These are phyloP conservation scores for Fusarium sp. DNA, from an alignment of 2,329 filamentous ascomycete species.

Conservation along the genomic window DNA sequence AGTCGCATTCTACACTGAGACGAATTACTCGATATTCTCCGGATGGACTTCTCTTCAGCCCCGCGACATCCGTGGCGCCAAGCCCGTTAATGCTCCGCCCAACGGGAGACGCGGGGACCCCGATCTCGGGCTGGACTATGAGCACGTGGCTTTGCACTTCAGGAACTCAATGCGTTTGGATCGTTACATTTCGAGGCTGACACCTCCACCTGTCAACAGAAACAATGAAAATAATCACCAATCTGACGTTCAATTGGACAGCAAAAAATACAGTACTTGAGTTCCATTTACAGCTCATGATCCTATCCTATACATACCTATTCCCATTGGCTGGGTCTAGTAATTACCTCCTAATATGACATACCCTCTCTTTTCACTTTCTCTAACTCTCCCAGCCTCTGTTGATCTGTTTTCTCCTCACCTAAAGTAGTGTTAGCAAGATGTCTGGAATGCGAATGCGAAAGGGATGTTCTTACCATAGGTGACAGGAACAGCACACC, in stretches of 20 bases:
- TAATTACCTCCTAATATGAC: conserved; percentile 35
- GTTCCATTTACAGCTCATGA: conserved; percentile 42
- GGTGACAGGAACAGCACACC: conserved; percentile 85
- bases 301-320: conserved; percentile 4
- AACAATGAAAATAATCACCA: background rate
- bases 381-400: conserved; percentile 65
- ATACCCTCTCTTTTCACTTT: conserved; percentile 28
- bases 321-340: conserved; percentile 32
- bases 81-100: conserved; percentile 30
- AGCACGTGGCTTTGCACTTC: conserved; percentile 11
- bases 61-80: conserved; percentile 33
- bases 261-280: conserved; percentile 1
- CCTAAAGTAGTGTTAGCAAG: conserved; percentile 57
- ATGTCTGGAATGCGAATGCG: background rate
- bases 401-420: conserved; percentile 76
- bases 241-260: conserved; percentile 7
- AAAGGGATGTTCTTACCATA: conserved; percentile 73
- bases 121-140: conserved; percentile 8
- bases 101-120: background rate
- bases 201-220: conserved; percentile 5
- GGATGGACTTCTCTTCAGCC: background rate
- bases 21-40: background rate
- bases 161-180: background rate
- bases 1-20: background rate
- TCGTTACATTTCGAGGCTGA: conserved; percentile 33